Conservation (phyloP, 306 rosid species). For the Dicorynia guianensis region DNA sequence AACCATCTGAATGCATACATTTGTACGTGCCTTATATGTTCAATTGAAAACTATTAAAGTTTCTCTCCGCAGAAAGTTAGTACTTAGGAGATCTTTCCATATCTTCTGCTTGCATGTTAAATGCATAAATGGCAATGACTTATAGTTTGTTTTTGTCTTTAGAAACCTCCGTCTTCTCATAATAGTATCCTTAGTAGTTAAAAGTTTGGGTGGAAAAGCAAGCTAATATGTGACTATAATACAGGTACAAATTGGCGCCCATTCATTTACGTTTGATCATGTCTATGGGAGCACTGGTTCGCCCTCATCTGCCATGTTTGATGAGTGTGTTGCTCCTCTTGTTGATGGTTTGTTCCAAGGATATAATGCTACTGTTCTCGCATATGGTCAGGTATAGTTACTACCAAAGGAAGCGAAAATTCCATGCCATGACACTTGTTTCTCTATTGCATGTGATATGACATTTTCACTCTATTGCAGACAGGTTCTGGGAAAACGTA, state of each 20-base stretch:
- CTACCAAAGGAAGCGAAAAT: conserved; percentile 32
- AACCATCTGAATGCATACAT: background rate
- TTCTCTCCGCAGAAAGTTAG: conserved; percentile 17
- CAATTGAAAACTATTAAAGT: conserved; percentile 17
- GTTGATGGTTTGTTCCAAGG: conserved; percentile 97
- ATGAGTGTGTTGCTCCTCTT: conserved; percentile 80
- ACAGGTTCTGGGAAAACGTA: conserved; percentile 99
- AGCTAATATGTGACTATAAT: conserved; percentile 34
- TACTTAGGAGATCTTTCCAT: background rate
- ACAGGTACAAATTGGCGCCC: conserved; percentile 96
- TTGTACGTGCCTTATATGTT: conserved; percentile 13
- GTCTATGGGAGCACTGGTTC: conserved; percentile 91
- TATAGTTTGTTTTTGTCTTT: conserved; percentile 13
- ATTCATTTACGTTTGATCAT: conserved; percentile 95
- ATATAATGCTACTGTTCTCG: conserved; percentile 97
- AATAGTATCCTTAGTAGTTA: conserved; percentile 2
- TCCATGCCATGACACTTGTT: conserved; percentile 34
- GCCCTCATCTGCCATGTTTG: conserved; percentile 84
- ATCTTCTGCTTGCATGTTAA: too few species aligned
- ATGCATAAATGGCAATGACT: conserved; percentile 9
- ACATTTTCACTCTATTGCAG: conserved; percentile 64
- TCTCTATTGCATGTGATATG: conserved; percentile 46
- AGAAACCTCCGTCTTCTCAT: conserved; percentile 12
- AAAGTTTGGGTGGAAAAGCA: conserved; percentile 8
- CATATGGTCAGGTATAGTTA: conserved; percentile 90